Conservation (phyloP, 2,329 filamentous ascomycete species). For the Domatiomyces catenatus region DNA sequence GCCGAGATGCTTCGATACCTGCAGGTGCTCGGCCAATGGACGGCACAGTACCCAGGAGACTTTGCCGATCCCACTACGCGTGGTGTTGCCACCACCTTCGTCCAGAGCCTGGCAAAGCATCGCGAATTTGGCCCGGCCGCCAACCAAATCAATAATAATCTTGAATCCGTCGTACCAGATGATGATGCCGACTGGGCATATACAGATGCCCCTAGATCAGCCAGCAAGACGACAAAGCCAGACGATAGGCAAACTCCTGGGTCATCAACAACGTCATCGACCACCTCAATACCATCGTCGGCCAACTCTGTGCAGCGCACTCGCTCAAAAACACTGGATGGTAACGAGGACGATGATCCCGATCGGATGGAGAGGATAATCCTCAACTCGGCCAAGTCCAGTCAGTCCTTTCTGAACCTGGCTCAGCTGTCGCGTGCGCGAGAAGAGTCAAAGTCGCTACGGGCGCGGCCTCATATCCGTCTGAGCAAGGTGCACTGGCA, state of each 20-base stretch:
- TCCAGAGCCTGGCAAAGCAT: conserved; percentile 55
- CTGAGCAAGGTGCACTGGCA: conserved; percentile 81
- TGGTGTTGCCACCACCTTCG: conserved; percentile 58
- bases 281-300: background rate
- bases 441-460: conserved; percentile 55
- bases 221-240: conserved; percentile 3
- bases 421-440: conserved; percentile 61
- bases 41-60: conserved; percentile 77
- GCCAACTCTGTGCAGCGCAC: background rate
- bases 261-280: conserved; percentile 5
- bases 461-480: conserved; percentile 51
- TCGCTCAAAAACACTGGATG: background rate
- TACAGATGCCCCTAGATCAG: conserved; percentile 41
- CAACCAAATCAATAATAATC: conserved; percentile 61
- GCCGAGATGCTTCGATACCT: conserved; percentile 71
- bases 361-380: background rate
- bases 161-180: conserved; percentile 65
- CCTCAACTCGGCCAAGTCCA: conserved; percentile 13
- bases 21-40: conserved; percentile 75
- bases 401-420: conserved; percentile 27
- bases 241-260: conserved; percentile 6
- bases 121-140: conserved; percentile 73
- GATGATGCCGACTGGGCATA: conserved; percentile 91
- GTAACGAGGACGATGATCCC: background rate
- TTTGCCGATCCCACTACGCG: conserved; percentile 68